These are phyloP conservation scores for Diutina pseudorugosa DNA, from an alignment of 1,139 yeast species.

Conservation along the genomic window DNA sequence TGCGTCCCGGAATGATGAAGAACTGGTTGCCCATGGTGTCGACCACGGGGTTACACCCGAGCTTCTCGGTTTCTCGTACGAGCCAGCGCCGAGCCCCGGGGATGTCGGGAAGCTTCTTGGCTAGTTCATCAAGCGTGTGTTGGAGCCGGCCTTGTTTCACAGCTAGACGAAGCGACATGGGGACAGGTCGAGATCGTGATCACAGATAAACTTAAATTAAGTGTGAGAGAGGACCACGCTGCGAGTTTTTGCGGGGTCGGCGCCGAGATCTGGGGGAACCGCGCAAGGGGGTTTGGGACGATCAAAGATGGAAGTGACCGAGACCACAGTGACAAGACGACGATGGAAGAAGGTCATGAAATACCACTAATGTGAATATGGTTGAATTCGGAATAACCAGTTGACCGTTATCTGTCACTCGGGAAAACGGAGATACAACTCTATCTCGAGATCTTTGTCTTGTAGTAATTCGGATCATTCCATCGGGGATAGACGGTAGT, in stretches of 20 bases:
- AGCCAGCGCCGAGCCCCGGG: constrained; percentile 32
- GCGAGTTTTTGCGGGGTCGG: not conserved
- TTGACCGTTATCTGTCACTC: too few relatives aligned
- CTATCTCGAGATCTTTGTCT: too few relatives aligned
- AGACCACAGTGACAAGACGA: too few relatives aligned
- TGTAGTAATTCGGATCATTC: too few relatives aligned
- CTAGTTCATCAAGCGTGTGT: not conserved
- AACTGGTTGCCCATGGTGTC: constrained; percentile 60
- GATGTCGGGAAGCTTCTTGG: not conserved
- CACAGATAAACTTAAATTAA: too few relatives aligned
- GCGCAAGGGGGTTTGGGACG: not conserved
- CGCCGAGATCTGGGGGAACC: not conserved
- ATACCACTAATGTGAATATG: too few relatives aligned
- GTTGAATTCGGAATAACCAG: too few relatives aligned
- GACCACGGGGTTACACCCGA: constrained; percentile 47
- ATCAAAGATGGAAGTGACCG: too few relatives aligned
- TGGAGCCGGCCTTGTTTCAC: not conserved
- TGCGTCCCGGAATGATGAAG: constrained; percentile 49
- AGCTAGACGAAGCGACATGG: not conserved
- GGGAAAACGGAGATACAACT: too few relatives aligned
- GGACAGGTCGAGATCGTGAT: not conserved
- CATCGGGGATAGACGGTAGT: too few relatives aligned
- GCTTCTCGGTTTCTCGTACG: constrained; percentile 31
- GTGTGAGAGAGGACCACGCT: too few relatives aligned
- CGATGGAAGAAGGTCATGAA: too few relatives aligned